Percentiles rank a stretch among this genome's conserved stretches.
Evolutionary conservation across 768 basidiomycete species (phyloP).

Genomic region (Bullera alba): DNA sequence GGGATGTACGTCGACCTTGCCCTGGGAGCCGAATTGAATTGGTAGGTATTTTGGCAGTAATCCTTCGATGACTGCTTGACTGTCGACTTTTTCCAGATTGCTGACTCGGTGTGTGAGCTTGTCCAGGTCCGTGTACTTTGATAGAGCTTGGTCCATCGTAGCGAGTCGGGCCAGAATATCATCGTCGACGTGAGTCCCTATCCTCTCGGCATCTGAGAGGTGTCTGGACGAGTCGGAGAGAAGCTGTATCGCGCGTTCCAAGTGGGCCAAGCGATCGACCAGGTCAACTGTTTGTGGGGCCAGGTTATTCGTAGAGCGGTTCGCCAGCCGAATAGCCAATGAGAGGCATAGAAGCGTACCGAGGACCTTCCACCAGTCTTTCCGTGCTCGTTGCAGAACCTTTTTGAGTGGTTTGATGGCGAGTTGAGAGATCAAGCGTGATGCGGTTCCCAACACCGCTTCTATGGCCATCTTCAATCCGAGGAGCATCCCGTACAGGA

Average conservation of each 20-base stretch:
- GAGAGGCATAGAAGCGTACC: conserved; percentile 21
- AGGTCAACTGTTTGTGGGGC: too few relatives aligned
- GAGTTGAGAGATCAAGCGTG: conserved; percentile 3
- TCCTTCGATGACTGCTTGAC: conserved; percentile 35
- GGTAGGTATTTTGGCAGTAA: conserved; percentile 46
- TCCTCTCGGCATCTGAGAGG: conserved; percentile 4
- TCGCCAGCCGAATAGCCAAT: conserved; percentile 17
- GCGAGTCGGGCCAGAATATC: conserved; percentile 8
- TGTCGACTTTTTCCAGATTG: conserved; percentile 37
- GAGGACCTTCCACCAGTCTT: conserved; percentile 36
- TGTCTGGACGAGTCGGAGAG: conserved; percentile 21
- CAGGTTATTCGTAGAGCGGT: too few relatives aligned
- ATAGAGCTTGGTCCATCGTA: too few relatives aligned
- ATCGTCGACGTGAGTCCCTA: conserved; percentile 6
- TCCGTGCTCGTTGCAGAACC: conserved; percentile 5
- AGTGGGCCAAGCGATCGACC: conserved; percentile 29
- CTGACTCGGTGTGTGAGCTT: conserved; percentile 27
- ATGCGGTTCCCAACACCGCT: conserved; percentile 1
- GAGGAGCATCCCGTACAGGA: conserved; percentile 28
- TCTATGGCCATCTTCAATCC: conserved; percentile 24
- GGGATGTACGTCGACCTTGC: conserved; percentile 44
- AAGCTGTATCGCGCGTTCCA: conserved; percentile 33
- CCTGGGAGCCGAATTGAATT: conserved; percentile 29
- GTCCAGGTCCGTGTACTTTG: conserved; percentile 25
- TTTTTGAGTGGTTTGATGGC: conserved; percentile 12